A percentile compares a stretch with the other conserved stretches of the same genome.
Conservation (phyloP, 306 rosid genomes). For the Quercus glauca region DNA sequence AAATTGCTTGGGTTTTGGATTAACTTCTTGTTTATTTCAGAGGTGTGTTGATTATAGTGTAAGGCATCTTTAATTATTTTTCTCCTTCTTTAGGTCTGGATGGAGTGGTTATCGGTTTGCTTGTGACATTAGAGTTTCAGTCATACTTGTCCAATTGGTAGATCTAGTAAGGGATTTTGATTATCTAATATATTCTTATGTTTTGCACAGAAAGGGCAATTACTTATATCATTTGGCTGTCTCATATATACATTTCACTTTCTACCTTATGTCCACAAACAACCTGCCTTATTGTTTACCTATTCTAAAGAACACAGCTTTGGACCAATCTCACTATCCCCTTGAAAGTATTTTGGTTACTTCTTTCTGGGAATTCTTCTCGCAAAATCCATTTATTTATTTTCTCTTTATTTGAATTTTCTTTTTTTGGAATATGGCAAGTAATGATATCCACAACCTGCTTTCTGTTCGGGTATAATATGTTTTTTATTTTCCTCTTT, state of each 20-base stretch:
- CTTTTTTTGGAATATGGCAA: background rate
- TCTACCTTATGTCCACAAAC: background rate
- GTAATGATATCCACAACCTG: background rate
- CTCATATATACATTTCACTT: constrained; percentile 10
- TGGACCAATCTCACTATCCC: constrained; percentile 7
- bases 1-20: constrained; percentile 62
- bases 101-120: constrained; percentile 64
- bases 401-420: background rate
- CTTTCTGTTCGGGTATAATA: background rate
- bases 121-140: constrained; percentile 61
- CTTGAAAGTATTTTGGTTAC: background rate
- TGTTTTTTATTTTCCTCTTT: background rate
- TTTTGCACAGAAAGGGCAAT: constrained; percentile 22
- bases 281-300: constrained; percentile 10
- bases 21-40: constrained; percentile 60
- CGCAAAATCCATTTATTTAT: background rate
- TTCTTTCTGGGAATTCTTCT: background rate
- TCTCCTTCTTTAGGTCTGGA: constrained; percentile 55
- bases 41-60: constrained; percentile 80
- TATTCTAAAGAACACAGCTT: constrained; percentile 7
- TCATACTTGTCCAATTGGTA: constrained; percentile 40
- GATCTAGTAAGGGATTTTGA: constrained; percentile 23
- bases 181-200: constrained; percentile 30
- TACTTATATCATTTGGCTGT: constrained; percentile 17
- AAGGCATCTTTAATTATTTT: constrained; percentile 44